Evolutionary conservation across 2,329 filamentous ascomycete species (phyloP), one percentile per base, ranked within the genome.

Genomic region (Pseudocercospora macadamiae): DNA sequence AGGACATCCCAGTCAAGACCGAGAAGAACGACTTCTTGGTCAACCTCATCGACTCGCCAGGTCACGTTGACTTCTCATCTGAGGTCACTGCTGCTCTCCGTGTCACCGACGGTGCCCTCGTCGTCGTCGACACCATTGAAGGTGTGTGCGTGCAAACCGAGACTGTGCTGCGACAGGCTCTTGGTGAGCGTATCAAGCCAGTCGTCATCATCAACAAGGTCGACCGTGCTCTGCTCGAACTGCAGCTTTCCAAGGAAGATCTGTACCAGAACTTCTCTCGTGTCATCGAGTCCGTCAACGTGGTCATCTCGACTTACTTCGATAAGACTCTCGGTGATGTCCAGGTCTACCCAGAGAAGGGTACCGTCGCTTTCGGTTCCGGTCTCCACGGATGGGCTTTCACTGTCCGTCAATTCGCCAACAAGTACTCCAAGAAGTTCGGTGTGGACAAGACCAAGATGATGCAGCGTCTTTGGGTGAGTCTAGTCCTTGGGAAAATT

Each of bases 151-250:
- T 99, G 79, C 95, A 99, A 87, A 99, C 95, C 77, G 95, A 99
- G 89, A 99, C 95, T 76, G 95, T 99, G 75, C 87, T 99, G 71
- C 93, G 95, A 78, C 95, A 99, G 86, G 93, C 95, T 80, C 91
- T 99, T 73, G 90, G 91, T 87, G 95, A 99, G 89, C 93, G 95
- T 84, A 99, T 99, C 83, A 97, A 97, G 90, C 95, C 95, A 75
- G 93, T 99, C 76, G 87, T 97, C 78, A 90, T 97, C 82, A 97
- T 99, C 88, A 99, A 99, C 92, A 99, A 99, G 90, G 95, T 99
- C 81, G 95, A 99, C 79, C 93, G 95, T 83, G 93, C 95, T 82
- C 91, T 99, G 77, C 92, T 99, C 79, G 95, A 99, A 84, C 88
- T 99, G 67, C 95, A 99, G 85, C 89, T 97, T 76, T 89, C 87